These are phyloP conservation scores for Hypomyces perniciosus DNA, from an alignment of 2,329 filamentous ascomycete species.

Conservation along the genomic window DNA sequence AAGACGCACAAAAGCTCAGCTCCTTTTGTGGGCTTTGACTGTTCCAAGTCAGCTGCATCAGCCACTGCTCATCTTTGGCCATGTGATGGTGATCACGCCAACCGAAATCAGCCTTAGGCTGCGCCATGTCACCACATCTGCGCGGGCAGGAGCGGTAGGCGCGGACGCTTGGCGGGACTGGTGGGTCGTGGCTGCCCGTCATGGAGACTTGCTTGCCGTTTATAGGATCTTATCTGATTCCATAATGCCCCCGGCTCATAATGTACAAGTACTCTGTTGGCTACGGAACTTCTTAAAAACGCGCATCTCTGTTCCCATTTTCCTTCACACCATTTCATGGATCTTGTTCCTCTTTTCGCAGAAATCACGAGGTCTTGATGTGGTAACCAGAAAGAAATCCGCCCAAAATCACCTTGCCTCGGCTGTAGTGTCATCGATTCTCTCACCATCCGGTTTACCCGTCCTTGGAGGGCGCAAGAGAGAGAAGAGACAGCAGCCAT, in stretches of 20 bases:
- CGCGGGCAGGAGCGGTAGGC: neutral
- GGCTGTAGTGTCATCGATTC: no score
- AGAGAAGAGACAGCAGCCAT: neutral
- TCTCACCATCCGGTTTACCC: neutral
- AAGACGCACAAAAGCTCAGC: no score
- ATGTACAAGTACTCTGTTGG: no score
- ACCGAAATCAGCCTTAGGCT: neutral
- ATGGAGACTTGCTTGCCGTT: neutral
- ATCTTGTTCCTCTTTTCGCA: neutral
- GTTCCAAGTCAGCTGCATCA: no score
- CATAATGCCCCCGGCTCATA: no score
- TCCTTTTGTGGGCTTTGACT: no score
- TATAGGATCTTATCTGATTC: constrained; percentile 12
- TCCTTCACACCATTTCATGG: neutral
- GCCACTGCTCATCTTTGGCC: constrained; percentile 1
- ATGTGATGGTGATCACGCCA: constrained; percentile 12
- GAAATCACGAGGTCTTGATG: no score
- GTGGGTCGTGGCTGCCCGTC: constrained; percentile 11
- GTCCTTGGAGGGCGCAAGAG: no score
- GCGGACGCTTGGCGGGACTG: neutral
- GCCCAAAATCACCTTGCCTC: no score
- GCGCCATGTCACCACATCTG: neutral
- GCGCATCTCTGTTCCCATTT: neutral
- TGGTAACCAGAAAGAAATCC: no score
- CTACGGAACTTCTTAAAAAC: no score